Percentiles rank a stretch among this genome's conserved stretches.
Conservation (phyloP, 148 eudicot genomes). For the Fagopyrum homotropicum region DNA sequence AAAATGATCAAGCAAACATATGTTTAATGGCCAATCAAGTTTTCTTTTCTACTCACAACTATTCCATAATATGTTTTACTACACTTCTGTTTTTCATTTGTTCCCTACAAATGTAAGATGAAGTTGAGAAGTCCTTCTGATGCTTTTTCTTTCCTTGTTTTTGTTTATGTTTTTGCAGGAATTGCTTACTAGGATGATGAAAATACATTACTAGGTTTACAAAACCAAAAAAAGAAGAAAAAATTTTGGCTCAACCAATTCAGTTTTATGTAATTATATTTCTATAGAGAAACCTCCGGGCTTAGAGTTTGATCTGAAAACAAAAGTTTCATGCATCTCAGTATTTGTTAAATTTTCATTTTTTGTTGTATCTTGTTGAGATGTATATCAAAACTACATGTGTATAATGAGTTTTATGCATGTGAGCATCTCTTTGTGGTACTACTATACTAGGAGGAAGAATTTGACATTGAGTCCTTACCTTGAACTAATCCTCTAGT, state of each 20-base stretch:
- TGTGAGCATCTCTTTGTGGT: slow-evolving; percentile 8
- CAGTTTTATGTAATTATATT: slow-evolving; percentile 7
- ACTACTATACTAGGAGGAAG: not conserved
- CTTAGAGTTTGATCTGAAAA: slow-evolving; percentile 2
- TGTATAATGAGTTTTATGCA: not conserved
- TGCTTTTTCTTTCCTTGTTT: not conserved
- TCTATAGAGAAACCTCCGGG: slow-evolving; percentile 2
- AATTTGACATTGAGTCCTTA: slow-evolving; percentile 1
- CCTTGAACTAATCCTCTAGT: not conserved
- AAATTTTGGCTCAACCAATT: not conserved
- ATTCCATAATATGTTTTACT: not conserved
- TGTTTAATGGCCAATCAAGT: too few relatives aligned
- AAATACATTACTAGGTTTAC: slow-evolving; percentile 8
- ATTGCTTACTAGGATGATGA: slow-evolving; percentile 6
- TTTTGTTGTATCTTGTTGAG: not conserved
- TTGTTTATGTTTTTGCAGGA: not conserved
- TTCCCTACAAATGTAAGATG: not conserved
- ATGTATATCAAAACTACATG: slow-evolving; percentile 6
- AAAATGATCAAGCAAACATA: too few relatives aligned
- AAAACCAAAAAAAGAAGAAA: not conserved
- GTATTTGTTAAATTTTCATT: not conserved
- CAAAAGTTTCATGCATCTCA: too few relatives aligned
- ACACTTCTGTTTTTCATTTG: not conserved
- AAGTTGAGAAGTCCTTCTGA: not conserved
- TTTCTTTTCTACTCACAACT: not conserved